These are phyloP conservation scores for Boletus coccyginus DNA, from an alignment of 768 basidiomycete genomes.

Conservation along the genomic window DNA sequence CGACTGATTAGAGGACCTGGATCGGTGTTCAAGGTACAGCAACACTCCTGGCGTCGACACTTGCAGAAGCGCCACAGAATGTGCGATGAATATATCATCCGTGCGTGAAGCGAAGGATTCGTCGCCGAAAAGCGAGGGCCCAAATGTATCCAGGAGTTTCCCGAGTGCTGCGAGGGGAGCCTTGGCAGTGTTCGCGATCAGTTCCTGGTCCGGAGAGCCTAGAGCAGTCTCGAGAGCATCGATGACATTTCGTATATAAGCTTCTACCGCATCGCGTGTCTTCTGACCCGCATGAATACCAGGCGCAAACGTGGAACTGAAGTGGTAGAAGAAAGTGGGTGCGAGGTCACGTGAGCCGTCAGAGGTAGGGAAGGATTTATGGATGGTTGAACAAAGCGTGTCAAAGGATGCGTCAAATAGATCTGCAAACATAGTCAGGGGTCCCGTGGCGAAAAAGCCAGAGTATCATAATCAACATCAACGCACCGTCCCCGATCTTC, in stretches of 20 bases:
- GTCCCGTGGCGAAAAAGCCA: constrained; percentile 18
- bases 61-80: constrained; percentile 40
- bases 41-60: constrained; percentile 45
- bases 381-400: constrained; percentile 30
- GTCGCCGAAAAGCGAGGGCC: constrained; percentile 47
- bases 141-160: constrained; percentile 51
- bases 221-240: constrained; percentile 20
- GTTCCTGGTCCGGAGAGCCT: not conserved
- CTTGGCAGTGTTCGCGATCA: not conserved
- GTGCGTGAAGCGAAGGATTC: constrained; percentile 38
- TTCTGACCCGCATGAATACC: constrained; percentile 15
- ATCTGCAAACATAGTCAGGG: constrained; percentile 25
- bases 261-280: constrained; percentile 7
- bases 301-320: constrained; percentile 36
- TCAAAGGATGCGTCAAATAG: constrained; percentile 53
- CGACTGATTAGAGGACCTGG: constrained; percentile 2
- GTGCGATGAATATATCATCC: constrained; percentile 41
- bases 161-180: constrained; percentile 32
- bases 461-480: constrained; percentile 18
- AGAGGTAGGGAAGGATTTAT: not conserved
- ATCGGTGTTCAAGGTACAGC: constrained; percentile 44
- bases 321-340: constrained; percentile 45
- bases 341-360: constrained; percentile 29
- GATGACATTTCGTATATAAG: constrained; percentile 23
- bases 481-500: constrained; percentile 41